Evolutionary conservation across 257 asterid species (phyloP), one percentile per base, ranked within the genome.

Genomic region (Cordia subcordata): DNA sequence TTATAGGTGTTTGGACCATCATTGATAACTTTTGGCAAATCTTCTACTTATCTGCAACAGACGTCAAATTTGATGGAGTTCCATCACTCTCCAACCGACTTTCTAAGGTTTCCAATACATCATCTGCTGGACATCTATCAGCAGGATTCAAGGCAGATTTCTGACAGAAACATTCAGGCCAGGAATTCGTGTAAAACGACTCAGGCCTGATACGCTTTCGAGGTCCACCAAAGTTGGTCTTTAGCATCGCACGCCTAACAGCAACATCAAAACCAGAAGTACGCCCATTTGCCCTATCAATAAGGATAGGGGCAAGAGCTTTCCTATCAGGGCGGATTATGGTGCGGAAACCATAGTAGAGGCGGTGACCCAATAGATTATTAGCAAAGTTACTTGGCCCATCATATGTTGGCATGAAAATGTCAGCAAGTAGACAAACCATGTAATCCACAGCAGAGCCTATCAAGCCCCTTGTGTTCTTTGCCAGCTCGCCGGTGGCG

Each of bases 81-180:
- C 73, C 75, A 54, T 68, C 78, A 18, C 12, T 72, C 59, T 44
- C 69, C 78, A 77, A 45, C 68, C 70, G 84, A 55, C 75, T 69
- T 58, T 86, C 86, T 72, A 81, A 72, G 61, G 64, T 62, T 23
- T 77, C 86, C 55, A 72, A 63, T 14, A 42, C 12, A 42, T 42
- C 47, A 42, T 42, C 47, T 10, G 47, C 8, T 1, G 96, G 96
- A 55, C 99, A 92, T 66, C 66, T 75, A 78, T 88, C 87, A 16
- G 84, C 86, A 15, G 79, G 81, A 80, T 84, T 81, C 45, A 73
- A 61, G 27, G 96, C 77, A 12, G 87, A 60, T 16, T 71, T 64
- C 72, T 84, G 94, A 72, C 99, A 93, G 73, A 93, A 93, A 76
- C 99, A 93, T 70, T 93, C 97, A 0, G 99, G 97, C 99, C 99